phyloP scores from a whole-genome alignment of 2,329 filamentous ascomycete genomes.

The Epichloe festucae region DNA sequence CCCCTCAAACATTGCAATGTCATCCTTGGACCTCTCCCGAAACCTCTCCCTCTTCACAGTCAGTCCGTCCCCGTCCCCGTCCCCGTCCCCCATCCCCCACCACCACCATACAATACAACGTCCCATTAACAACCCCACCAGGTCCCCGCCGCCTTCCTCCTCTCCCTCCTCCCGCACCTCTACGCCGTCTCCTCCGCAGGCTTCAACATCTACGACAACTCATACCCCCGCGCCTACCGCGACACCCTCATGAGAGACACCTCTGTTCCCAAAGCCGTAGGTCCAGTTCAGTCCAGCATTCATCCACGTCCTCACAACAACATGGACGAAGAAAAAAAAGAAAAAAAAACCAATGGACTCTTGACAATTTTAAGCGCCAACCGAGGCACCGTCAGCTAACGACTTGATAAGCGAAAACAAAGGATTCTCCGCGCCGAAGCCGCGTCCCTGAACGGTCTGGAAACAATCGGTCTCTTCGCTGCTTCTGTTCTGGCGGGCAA shows the following conservation, averaged over 20 bases:
- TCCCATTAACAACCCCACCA: too few species aligned
- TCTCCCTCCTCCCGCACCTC: constrained; percentile 3
- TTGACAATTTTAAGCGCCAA: too few species aligned
- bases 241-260: constrained; percentile 20
- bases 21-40: neutral
- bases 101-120: too few species aligned
- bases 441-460: constrained; percentile 29
- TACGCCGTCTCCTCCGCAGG: constrained; percentile 2
- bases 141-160: constrained; percentile 23
- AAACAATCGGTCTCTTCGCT: constrained; percentile 31
- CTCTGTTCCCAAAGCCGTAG: constrained; percentile 16
- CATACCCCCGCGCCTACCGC: constrained; percentile 24
- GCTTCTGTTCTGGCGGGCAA: constrained; percentile 33
- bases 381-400: neutral
- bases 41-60: constrained; percentile 8
- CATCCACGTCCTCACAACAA: too few species aligned
- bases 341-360: too few species aligned
- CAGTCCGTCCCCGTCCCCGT: neutral
- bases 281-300: neutral
- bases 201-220: constrained; percentile 23
- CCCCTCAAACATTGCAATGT: neutral
- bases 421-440: constrained; percentile 40
- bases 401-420: constrained; percentile 35
- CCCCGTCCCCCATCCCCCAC: too few species aligned
- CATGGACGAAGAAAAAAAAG: too few species aligned